These are phyloP conservation scores for Austroboletus eburneus DNA, from an alignment of 768 basidiomycete genomes.

Conservation along the genomic window DNA sequence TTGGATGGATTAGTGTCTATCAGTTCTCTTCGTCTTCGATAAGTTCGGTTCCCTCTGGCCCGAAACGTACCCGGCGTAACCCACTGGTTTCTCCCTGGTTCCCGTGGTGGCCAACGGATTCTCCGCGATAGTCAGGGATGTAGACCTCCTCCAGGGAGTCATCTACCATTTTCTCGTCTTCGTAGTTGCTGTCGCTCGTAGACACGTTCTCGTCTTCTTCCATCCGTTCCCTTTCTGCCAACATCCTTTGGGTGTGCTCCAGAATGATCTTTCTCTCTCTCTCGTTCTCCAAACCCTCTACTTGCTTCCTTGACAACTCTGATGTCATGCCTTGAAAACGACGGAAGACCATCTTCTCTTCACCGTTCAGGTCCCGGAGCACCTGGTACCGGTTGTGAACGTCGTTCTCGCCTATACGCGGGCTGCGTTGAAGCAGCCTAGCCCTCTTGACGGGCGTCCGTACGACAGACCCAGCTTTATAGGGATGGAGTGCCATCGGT, in stretches of 20 bases:
- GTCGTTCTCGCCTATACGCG: conserved; percentile 29
- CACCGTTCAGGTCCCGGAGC: conserved; percentile 13
- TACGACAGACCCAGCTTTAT: conserved; percentile 30
- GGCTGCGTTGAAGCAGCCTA: conserved; percentile 26
- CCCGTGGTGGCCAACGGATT: not conserved
- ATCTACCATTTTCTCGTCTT: conserved; percentile 21
- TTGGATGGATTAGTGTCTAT: not conserved
- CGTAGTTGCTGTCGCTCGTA: conserved; percentile 12
- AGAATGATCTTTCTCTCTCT: conserved; percentile 8
- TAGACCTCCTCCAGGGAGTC: conserved; percentile 3
- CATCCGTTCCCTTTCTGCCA: conserved; percentile 5
- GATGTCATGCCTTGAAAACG: conserved; percentile 19
- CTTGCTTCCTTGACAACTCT: conserved; percentile 26
- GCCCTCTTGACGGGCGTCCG: conserved; percentile 27
- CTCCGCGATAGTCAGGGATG: not conserved
- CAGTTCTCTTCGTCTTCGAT: conserved; percentile 4
- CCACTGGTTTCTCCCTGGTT: not conserved
- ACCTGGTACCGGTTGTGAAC: conserved; percentile 20
- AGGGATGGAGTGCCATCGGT: conserved; percentile 17
- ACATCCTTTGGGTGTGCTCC: conserved; percentile 11
- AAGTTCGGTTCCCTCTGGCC: conserved; percentile 24
- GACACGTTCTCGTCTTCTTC: conserved; percentile 8
- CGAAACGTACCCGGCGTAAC: conserved; percentile 10
- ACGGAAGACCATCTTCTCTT: conserved; percentile 16
- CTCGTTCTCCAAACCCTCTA: conserved; percentile 15